phyloP scores from a whole-genome alignment of 2,329 filamentous ascomycete genomes.

The Aspergillus quadricinctus region DNA sequence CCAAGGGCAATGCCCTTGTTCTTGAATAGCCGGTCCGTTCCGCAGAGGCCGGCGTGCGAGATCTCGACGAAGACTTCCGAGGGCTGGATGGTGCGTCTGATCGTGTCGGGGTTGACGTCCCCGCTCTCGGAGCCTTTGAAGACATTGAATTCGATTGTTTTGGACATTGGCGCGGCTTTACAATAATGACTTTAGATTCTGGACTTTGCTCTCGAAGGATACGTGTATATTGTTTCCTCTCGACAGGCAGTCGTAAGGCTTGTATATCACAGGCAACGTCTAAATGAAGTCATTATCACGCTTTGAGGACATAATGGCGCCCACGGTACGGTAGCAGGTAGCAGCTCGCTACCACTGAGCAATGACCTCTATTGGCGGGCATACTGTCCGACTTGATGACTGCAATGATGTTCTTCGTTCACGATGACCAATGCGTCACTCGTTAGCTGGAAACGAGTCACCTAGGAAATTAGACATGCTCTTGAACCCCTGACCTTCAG shows the following conservation, averaged over 20 bases:
- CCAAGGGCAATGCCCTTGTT: conserved; percentile 36
- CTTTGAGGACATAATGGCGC: neutral
- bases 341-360: neutral
- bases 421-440: neutral
- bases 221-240: neutral
- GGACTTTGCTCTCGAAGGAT: neutral
- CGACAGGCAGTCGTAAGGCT: neutral
- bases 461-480: neutral
- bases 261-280: neutral
- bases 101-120: conserved; percentile 8
- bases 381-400: neutral
- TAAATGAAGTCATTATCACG: neutral
- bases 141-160: conserved; percentile 6
- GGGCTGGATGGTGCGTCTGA: conserved; percentile 5
- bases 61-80: conserved; percentile 17
- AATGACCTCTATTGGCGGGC: neutral
- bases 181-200: neutral
- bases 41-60: conserved; percentile 21
- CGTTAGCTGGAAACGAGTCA: neutral
- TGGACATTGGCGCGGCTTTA: neutral
- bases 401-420: neutral
- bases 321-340: neutral
- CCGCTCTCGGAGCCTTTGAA: conserved; percentile 16
- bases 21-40: conserved; percentile 19
- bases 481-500: neutral